phyloP scores from a whole-genome alignment of 495 filamentous ascomycete genomes.

The Penicillium coffeae region DNA sequence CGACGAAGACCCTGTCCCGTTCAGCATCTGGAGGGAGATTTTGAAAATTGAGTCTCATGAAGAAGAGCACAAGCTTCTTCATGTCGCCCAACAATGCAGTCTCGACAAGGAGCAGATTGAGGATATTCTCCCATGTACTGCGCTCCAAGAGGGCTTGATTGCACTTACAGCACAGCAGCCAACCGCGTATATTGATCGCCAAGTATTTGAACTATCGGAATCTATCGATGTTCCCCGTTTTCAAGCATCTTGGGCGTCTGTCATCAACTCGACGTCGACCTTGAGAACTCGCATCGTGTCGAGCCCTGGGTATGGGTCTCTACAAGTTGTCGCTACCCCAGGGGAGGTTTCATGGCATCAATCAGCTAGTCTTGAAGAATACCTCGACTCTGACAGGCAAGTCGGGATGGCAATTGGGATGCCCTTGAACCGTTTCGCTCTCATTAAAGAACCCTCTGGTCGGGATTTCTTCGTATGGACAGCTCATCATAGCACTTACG shows the following conservation, averaged over 20 bases:
- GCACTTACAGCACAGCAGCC: neutral
- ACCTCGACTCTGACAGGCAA: neutral
- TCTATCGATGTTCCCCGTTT: neutral
- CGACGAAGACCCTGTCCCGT: neutral
- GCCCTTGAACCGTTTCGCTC: neutral
- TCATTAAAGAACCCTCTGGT: neutral
- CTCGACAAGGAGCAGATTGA: neutral
- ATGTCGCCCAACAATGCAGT: neutral
- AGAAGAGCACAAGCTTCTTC: neutral
- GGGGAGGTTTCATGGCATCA: neutral
- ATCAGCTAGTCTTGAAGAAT: neutral
- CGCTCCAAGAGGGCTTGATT: neutral
- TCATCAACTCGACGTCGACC: neutral
- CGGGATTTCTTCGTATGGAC: neutral
- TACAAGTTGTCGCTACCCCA: neutral
- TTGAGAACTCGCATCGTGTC: neutral
- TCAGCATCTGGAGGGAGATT: neutral
- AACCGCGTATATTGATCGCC: neutral
- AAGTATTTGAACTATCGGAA: neutral
- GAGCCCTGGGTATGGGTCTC: neutral
- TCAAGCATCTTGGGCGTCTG: neutral
- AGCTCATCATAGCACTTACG: neutral
- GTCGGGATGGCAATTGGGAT: neutral
- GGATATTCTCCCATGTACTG: neutral
- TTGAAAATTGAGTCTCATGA: neutral